Base-by-base conservation (phyloP, 768 basidiomycete genomes). In the Xerocomus spinulosus region DNA sequence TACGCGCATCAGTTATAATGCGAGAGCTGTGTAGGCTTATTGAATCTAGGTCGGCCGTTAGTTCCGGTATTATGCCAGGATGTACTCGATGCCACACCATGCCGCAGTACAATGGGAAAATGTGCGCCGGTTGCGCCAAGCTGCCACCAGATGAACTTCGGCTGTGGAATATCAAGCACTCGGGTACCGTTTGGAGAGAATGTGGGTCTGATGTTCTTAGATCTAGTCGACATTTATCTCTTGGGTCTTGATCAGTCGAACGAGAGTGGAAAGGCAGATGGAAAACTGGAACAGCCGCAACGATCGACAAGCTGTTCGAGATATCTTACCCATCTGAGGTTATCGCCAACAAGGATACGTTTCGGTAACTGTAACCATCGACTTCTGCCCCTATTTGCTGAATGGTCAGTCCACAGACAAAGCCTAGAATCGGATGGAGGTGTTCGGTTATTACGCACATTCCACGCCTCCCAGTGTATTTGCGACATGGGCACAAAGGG, bases 381-480 rank as follows among this genome's bases (percentile, higher is more conserved):
- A 13, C 45, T 38, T 23, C 15, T 14, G 12, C 33, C 24, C 36
- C 36, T 45, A 37, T 24, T 43, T 26, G 46, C 54, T 53, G 7
- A 54, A 44, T n/a, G 5, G 39, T 46, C 24, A 5, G 29, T 24
- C 26, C 32, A 13, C 35, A 63, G 60, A 35, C 52, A 56, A 23
- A 60, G 74, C 70, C 51, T 64, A 70, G 50, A 66, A 60, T 50
- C 70, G 63, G 51, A 62, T 54, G 43, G 64, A 60, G 37, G 68
- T 2, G 42, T 71, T 51, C 71, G 72, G 52, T 71, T 80, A 55
- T 69, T 83, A 44, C 74, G 78, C 54, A 81, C 77, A 32, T 85
- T 81, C 56, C 79, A 85, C 50, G 75, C 79, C 47, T 71, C 80
- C 3, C 81, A 83, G 50, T 83, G 82, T 56, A 81, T 85, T 34